A percentile compares a stretch with the other conserved stretches of the same genome.
phyloP scores from a whole-genome alignment of 371 early-diverging fungal genomes.

The Cladochytrium tenue region DNA sequence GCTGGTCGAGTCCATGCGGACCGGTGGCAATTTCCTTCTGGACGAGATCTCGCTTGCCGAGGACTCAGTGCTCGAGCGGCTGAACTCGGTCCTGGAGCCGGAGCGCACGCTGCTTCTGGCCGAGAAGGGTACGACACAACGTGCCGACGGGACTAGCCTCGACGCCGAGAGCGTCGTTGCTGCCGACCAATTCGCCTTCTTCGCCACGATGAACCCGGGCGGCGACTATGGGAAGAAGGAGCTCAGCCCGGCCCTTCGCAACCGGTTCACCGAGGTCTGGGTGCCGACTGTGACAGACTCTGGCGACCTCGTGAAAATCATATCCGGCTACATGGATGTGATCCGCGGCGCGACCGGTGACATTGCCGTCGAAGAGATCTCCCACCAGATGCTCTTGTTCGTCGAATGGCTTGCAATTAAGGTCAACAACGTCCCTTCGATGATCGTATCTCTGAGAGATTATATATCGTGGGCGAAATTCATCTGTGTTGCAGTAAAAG shows the following conservation, averaged over 20 bases:
- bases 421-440: constrained; percentile 24
- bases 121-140: constrained; percentile 72
- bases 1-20: constrained; percentile 88
- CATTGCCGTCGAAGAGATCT: constrained; percentile 22
- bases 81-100: constrained; percentile 97
- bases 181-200: constrained; percentile 80
- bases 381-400: constrained; percentile 53
- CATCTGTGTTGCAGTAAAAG: too few relatives aligned
- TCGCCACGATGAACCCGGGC: constrained; percentile 99
- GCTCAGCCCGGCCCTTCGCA: constrained; percentile 97
- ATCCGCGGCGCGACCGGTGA: background rate
- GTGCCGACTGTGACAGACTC: constrained; percentile 82
- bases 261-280: constrained; percentile 99
- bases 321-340: constrained; percentile 48
- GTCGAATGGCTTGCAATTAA: constrained; percentile 59
- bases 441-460: constrained; percentile 81
- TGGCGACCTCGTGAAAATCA: constrained; percentile 76
- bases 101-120: constrained; percentile 87
- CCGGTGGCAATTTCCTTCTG: constrained; percentile 93
- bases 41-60: constrained; percentile 99
- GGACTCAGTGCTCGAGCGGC: constrained; percentile 97
- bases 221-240: constrained; percentile 99
- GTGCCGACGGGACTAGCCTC: constrained; percentile 37
- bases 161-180: constrained; percentile 75
- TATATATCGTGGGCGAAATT: constrained; percentile 92